Base-by-base conservation (phyloP, 176 grass and related monocot genomes). In the Otatea glauca region DNA sequence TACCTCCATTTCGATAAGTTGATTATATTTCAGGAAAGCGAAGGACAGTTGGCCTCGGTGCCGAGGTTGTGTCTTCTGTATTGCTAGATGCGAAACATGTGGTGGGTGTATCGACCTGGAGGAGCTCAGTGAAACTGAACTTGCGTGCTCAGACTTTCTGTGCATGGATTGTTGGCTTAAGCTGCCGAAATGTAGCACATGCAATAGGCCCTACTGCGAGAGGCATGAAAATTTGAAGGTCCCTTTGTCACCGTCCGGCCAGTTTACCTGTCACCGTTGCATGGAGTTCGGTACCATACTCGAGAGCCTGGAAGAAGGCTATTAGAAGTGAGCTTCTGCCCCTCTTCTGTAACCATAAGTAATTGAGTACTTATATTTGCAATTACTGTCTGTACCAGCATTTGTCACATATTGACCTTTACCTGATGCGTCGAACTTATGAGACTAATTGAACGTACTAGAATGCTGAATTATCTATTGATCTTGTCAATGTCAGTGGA, bases 11-110 rank as follows among this genome's bases (percentile, higher is more conserved):
- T 87, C 83, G 68, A 80, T 2, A 74, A 81, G 85, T 82, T 80
- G n/a, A 84, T 80, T 76, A 70, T 82, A 84, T 82, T 89, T 76
- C 83, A 98, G 96, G 84, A 73, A 76, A 82, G 77, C 85, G 68
- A 86, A 88, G 53, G 79, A 86, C 16, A 63, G 70, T 38, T 56
- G 78, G 81, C 25, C 29, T 15, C 70, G 47, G 48, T 96, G 93
- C 17, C 74, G 93, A 81, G 96, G 91, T 15, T 96, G 96, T 67
- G 89, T 89, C 88, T 99, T 91, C 65, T 94, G 91, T 59, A 79
- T 99, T 63, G 71, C 96, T 79, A 91, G 93, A 89, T 99, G 96
- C 13, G 93, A 99, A 74, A 89, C 83, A 49, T 94, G 96, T 44
- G 96, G 93, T 82, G 89, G 89, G 25, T 99, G 96, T 80, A 90